phyloP scores from a whole-genome alignment of 2,329 filamentous ascomycete genomes.

The Cordyceps fumosorosea region DNA sequence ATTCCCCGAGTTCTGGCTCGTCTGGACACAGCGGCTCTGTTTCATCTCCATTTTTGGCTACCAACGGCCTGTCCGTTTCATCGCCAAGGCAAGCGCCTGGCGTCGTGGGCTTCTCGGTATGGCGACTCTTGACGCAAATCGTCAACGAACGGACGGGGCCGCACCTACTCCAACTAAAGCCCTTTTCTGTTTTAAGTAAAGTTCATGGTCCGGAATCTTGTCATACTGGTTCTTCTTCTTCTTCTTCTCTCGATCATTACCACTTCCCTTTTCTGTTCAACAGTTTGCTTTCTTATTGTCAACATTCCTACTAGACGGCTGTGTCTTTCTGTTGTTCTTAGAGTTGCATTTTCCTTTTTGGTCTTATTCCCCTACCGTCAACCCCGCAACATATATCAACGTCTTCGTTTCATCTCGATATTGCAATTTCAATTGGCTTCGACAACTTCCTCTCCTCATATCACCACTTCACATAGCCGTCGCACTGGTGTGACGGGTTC shows the following conservation, averaged over 20 bases:
- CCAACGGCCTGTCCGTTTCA: not conserved
- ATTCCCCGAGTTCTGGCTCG: not conserved
- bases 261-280: not conserved
- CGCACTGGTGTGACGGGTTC: not conserved
- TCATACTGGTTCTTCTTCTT: not conserved
- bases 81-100: conserved; percentile 4
- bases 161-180: not conserved
- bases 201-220: not conserved
- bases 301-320: conserved; percentile 7
- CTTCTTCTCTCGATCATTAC: not conserved
- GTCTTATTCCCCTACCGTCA: not conserved
- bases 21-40: conserved; percentile 5
- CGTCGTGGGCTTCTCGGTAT: too few species aligned
- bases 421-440: not conserved
- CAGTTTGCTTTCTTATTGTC: conserved; percentile 8
- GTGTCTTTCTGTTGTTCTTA: not conserved
- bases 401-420: not conserved
- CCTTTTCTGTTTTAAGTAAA: conserved; percentile 2
- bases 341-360: not conserved
- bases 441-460: not conserved
- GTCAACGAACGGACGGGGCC: not conserved
- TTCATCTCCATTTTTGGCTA: conserved; percentile 7
- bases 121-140: not conserved
- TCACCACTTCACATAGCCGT: not conserved
- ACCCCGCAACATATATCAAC: not conserved